Base-by-base conservation (phyloP, 768 basidiomycete species). In the Stropharia rugosoannulata region DNA sequence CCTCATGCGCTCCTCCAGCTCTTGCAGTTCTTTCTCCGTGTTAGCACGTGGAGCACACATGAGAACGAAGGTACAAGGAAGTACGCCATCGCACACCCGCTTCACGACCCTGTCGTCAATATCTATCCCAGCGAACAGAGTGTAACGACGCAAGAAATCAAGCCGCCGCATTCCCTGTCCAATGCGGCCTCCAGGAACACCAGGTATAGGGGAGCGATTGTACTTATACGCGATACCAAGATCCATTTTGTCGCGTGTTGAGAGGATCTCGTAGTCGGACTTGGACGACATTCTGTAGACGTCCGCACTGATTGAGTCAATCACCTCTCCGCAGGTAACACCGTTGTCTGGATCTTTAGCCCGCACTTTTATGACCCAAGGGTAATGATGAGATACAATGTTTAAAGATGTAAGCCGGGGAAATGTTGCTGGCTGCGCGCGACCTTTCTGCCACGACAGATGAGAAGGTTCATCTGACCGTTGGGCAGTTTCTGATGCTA, bases 281-380 rank as follows among this genome's bases (percentile, higher is more conserved):
- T 77, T 78, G 13, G 73, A 70, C 2, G 84, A 72, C 43, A 83
- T 75, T 16, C 70, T 74, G 55, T 80, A 73, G 70, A 92, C 64
- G 60, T 77, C 76, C 1, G 67, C 60, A 47, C 78, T 75, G 50
- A 91, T 70, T 2, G 57, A 51, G 0, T 66, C 64, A 81, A 90
- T 64, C 80, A 93, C 78, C 64, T 93, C 89, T 19, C 78, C 79
- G 62, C 89, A 78, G 3, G 89, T 91, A n/a, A 93, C 87, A 0
- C 90, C 90, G 8, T 56, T 27, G 9, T 80, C 78, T 9, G 77
- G 3, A 69, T 70, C 44, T 81, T 80, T 65, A 85, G 91, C 69
- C 75, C 80, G 47, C 83, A 80, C 59, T 80, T 82, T 22, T 82
- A 73, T 87, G 64, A 86, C 86, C 91, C 90, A 93, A 1, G 91